Evolutionary conservation across 129 eudicot species (phyloP), one percentile per base, ranked within the genome.

Genomic region (Arctium lappa): DNA sequence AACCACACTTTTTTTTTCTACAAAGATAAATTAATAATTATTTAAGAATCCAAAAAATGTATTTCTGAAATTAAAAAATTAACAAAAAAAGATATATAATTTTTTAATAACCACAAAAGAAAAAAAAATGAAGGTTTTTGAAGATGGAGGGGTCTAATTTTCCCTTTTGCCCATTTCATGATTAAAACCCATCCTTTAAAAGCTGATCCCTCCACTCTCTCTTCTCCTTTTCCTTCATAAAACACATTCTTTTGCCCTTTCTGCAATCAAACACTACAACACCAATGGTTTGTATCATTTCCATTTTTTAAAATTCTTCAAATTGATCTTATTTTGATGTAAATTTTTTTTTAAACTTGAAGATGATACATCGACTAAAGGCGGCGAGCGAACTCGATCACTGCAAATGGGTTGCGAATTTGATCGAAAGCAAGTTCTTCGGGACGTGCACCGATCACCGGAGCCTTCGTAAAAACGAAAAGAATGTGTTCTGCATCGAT

Each of bases 401-500:
- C 15, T 82, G 38, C 87, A 87, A 88, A 88, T 92, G 97, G 97
- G 53, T 92, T 69, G 82, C 71, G 63, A 80, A 42, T 73, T 50
- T 92, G 75, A 81, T 92, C 30, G 50, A 83, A 12, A 83, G 87
- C 79, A 88, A 88, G 85, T 92, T 87, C 77, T 92, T 88, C 29
- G 92, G 69, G 60, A 12, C 88, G 0, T 92, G 97, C 74, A 68
- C 42, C 15, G 90, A 90, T 81, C 97, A 92, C 13, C 62, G 40
- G 22, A 86, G 76, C 39, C 79, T 88, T 33, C 56, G 97, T 32
- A 92, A 88, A 72, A 92, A 88, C 60, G 94, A 90, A 82, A 92
- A 85, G 86, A 92, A 92, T 48, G 33, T 90, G 83, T 90, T 92
- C 77, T 92, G 94, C 75, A 85, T 92, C 5, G 97, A 92, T 44